phyloP scores from a whole-genome alignment of 441 rosid species.

The Syzygium malaccense region DNA sequence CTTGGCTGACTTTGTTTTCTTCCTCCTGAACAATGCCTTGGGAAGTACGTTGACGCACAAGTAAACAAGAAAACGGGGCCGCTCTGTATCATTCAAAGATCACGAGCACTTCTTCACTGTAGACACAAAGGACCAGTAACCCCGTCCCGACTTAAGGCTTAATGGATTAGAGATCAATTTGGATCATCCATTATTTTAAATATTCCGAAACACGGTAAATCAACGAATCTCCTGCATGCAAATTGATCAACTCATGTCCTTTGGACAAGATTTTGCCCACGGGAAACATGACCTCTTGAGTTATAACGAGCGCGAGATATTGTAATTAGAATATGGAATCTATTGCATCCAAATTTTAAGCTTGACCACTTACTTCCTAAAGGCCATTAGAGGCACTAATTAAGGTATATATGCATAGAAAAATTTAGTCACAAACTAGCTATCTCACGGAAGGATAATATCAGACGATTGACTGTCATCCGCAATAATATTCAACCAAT shows the following conservation, averaged over 20 bases:
- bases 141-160: background rate
- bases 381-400: too few species aligned
- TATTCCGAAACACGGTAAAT: background rate
- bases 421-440: too few species aligned
- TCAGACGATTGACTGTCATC: too few species aligned
- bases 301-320: too few species aligned
- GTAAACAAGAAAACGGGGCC: background rate
- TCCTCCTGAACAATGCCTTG: background rate
- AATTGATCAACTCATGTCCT: background rate
- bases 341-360: too few species aligned
- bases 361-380: too few species aligned
- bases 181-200: background rate
- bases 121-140: background rate
- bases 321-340: too few species aligned
- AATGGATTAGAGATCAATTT: background rate
- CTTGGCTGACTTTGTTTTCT: background rate
- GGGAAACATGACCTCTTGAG: background rate
- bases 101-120: background rate
- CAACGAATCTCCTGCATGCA: background rate
- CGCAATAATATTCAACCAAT: too few species aligned
- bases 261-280: background rate
- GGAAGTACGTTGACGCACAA: background rate
- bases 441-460: too few species aligned
- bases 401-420: too few species aligned
- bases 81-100: background rate